phyloP scores from a whole-genome alignment of 2,329 filamentous ascomycete species.

The Ophidiomyces ophidiicola region DNA sequence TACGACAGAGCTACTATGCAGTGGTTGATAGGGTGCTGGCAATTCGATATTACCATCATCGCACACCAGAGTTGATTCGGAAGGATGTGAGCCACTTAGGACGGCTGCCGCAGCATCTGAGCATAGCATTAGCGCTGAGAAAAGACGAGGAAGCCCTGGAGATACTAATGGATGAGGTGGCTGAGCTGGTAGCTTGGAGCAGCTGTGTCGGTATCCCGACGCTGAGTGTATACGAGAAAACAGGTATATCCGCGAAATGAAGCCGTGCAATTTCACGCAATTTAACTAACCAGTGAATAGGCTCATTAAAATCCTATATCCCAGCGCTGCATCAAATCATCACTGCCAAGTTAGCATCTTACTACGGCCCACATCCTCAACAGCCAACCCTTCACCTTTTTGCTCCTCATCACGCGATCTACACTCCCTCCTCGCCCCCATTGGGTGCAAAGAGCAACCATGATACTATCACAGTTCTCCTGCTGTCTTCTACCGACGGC shows the following conservation, averaged over 20 bases:
- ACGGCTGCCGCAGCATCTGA: slow-evolving; percentile 72
- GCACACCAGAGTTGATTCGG: slow-evolving; percentile 81
- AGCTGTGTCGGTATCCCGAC: slow-evolving; percentile 76
- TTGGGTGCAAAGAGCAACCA: slow-evolving; percentile 19
- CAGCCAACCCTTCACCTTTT: slow-evolving; percentile 61
- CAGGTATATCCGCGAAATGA: slow-evolving; percentile 54
- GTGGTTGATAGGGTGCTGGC: slow-evolving; percentile 66
- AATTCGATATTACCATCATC: slow-evolving; percentile 87
- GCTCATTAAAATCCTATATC: slow-evolving; percentile 78
- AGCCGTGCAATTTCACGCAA: neutral
- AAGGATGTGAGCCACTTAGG: slow-evolving; percentile 66
- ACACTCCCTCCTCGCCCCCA: slow-evolving; percentile 18
- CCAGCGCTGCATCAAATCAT: slow-evolving; percentile 72
- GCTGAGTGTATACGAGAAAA: slow-evolving; percentile 84
- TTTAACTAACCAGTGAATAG: slow-evolving; percentile 35
- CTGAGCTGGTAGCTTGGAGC: slow-evolving; percentile 88
- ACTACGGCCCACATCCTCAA: slow-evolving; percentile 59
- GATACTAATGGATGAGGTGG: slow-evolving; percentile 74
- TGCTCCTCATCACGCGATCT: slow-evolving; percentile 54
- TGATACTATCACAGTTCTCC: slow-evolving; percentile 49
- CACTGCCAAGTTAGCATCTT: slow-evolving; percentile 65
- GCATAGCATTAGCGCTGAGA: slow-evolving; percentile 65
- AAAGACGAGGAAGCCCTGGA: slow-evolving; percentile 65
- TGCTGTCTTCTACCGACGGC: slow-evolving; percentile 79
- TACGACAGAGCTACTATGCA: slow-evolving; percentile 67